Evolutionary conservation across 768 basidiomycete genomes (phyloP).

Genomic region (Naematelia encephala): DNA sequence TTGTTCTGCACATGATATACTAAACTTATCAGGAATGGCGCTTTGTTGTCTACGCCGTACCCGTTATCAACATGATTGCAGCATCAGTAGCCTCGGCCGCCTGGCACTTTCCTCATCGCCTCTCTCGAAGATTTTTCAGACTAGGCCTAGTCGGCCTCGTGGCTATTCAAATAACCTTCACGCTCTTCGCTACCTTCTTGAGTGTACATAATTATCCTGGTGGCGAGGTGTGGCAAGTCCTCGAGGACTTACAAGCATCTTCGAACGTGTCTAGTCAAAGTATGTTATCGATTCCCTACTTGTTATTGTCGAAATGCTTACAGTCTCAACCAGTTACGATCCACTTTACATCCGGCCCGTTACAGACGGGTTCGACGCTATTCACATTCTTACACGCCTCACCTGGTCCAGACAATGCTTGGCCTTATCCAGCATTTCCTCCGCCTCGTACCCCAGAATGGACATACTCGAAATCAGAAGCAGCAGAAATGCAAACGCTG

Average conservation of each 20-base stretch:
- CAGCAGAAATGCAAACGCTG: constrained; percentile 17
- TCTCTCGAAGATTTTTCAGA: constrained; percentile 56
- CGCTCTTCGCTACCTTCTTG: constrained; percentile 58
- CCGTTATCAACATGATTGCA: constrained; percentile 73
- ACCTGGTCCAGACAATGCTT: not conserved
- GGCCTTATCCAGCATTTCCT: constrained; percentile 9
- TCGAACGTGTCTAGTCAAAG: no score
- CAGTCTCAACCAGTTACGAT: constrained; percentile 55
- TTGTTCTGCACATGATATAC: no score
- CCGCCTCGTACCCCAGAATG: constrained; percentile 50
- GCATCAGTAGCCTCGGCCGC: constrained; percentile 63
- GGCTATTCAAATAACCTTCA: constrained; percentile 58
- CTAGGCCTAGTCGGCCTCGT: constrained; percentile 58
- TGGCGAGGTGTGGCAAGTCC: constrained; percentile 63
- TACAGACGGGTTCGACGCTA: constrained; percentile 85
- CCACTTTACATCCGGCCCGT: constrained; percentile 75
- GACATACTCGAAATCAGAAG: constrained; percentile 81
- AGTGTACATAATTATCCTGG: constrained; percentile 86
- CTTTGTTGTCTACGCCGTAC: constrained; percentile 84
- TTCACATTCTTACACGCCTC: constrained; percentile 60
- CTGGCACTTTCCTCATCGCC: constrained; percentile 41
- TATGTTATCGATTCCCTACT: no score
- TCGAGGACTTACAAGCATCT: constrained; percentile 55
- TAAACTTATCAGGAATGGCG: constrained; percentile 91
- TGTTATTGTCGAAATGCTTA: no score